phyloP scores from a whole-genome alignment of 306 rosid species.

The Phaseolus lunatus region DNA sequence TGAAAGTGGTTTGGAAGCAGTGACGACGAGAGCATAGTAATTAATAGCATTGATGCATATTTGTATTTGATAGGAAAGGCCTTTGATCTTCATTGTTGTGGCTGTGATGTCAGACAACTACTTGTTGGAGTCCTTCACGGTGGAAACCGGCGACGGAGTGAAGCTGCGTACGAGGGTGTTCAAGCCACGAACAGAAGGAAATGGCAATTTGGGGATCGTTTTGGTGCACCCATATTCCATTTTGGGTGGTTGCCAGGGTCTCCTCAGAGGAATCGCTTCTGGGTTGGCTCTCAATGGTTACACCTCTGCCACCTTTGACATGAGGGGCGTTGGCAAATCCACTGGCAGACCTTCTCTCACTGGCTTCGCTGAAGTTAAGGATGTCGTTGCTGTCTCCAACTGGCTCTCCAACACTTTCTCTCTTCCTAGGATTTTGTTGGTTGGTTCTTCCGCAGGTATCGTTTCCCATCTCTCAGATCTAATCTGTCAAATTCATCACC shows the following conservation, averaged over 20 bases:
- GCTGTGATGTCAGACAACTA: conserved; percentile 49
- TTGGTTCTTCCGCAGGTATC: conserved; percentile 97
- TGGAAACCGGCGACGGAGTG: conserved; percentile 69
- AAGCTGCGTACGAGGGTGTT: conserved; percentile 75
- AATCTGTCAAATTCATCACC: background rate
- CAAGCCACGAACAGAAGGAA: conserved; percentile 54
- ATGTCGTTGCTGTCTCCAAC: conserved; percentile 74
- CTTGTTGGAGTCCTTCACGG: conserved; percentile 64
- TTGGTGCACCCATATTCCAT: conserved; percentile 94
- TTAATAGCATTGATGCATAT: too few relatives aligned
- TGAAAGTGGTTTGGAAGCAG: too few relatives aligned
- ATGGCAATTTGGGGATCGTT: conserved; percentile 57
- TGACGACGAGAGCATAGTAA: too few relatives aligned
- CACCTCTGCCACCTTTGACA: conserved; percentile 76
- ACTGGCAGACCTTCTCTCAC: conserved; percentile 81
- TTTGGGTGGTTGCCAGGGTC: conserved; percentile 87
- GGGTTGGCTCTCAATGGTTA: conserved; percentile 72
- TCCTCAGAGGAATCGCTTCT: conserved; percentile 81
- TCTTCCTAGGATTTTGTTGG: conserved; percentile 55
- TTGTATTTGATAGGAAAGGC: background rate
- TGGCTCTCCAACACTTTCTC: conserved; percentile 59
- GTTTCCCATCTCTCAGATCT: background rate
- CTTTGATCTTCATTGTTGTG: background rate
- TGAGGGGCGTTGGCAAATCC: conserved; percentile 86
- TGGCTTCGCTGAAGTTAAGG: conserved; percentile 83